These are phyloP conservation scores for Curvularia lunata DNA, from an alignment of 2,329 filamentous ascomycete genomes.

Conservation along the genomic window DNA sequence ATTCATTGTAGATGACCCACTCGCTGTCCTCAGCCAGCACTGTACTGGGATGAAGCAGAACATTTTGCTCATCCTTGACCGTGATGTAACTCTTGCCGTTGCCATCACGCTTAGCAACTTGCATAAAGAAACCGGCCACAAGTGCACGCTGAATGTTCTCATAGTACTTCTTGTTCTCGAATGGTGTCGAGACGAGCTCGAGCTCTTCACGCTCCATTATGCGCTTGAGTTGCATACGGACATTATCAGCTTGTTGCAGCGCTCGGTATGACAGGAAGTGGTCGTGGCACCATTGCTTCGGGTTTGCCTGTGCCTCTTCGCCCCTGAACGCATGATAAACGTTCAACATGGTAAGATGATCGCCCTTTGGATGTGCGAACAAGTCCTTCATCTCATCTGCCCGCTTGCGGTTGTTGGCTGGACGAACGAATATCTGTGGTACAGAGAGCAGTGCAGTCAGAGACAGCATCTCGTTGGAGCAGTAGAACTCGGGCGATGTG, in stretches of 20 bases:
- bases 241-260: constrained; percentile 90
- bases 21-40: constrained; percentile 88
- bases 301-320: constrained; percentile 70
- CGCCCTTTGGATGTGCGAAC: constrained; percentile 90
- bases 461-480: constrained; percentile 96
- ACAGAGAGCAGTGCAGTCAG: constrained; percentile 93
- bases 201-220: constrained; percentile 95
- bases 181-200: constrained; percentile 85
- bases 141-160: constrained; percentile 93
- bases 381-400: constrained; percentile 97
- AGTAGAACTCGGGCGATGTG: constrained; percentile 96
- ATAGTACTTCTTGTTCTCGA: constrained; percentile 97
- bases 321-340: constrained; percentile 97
- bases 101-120: constrained; percentile 92
- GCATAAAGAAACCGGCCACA: constrained; percentile 98
- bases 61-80: constrained; percentile 94
- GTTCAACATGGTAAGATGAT: constrained; percentile 95
- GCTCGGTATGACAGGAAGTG: constrained; percentile 92
- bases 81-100: constrained; percentile 91
- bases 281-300: constrained; percentile 94
- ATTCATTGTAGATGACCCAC: constrained; percentile 98
- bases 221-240: constrained; percentile 86
- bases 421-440: constrained; percentile 90
- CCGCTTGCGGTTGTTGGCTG: constrained; percentile 81
- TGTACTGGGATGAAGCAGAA: constrained; percentile 91